Evolutionary conservation across 139 green algal species (phyloP).

Genomic region (Coelastrella sp.): DNA sequence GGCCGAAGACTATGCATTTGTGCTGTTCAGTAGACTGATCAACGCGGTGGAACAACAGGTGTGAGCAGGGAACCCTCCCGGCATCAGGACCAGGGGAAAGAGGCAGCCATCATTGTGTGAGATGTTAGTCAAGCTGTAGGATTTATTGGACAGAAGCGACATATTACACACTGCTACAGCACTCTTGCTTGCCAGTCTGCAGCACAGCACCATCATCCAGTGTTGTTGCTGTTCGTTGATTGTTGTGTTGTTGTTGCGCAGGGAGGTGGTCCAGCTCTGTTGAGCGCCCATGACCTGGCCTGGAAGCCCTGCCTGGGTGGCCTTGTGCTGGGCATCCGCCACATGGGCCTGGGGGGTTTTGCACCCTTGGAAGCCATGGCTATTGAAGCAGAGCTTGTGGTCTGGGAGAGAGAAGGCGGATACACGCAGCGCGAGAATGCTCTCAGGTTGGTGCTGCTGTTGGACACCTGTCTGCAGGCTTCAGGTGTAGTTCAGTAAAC

Average conservation of each 20-base stretch:
- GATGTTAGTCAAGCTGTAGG: too few species aligned
- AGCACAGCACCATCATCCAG: background rate
- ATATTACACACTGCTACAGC: too few species aligned
- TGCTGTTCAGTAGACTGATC: constrained; percentile 83
- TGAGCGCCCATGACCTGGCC: constrained; percentile 57
- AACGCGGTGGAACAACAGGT: constrained; percentile 79
- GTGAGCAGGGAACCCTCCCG: background rate
- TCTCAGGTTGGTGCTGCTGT: constrained; percentile 53
- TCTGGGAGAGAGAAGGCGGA: constrained; percentile 76
- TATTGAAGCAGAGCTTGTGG: constrained; percentile 89
- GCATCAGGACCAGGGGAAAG: background rate
- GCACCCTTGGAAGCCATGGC: constrained; percentile 82
- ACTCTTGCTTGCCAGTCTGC: too few species aligned
- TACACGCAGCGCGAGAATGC: constrained; percentile 50
- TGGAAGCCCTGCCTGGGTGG: constrained; percentile 82
- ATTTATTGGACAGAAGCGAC: too few species aligned
- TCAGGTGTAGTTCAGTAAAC: too few species aligned
- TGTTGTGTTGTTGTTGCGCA: constrained; percentile 19
- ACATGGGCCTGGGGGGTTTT: constrained; percentile 88
- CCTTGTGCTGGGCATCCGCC: constrained; percentile 81
- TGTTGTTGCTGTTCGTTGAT: background rate
- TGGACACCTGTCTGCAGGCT: background rate
- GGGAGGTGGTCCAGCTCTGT: constrained; percentile 66
- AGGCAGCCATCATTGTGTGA: too few species aligned
- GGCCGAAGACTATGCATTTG: constrained; percentile 95